These are phyloP conservation scores for Cyphellophora europaea DNA, from an alignment of 2,329 filamentous ascomycete species.

Conservation along the genomic window DNA sequence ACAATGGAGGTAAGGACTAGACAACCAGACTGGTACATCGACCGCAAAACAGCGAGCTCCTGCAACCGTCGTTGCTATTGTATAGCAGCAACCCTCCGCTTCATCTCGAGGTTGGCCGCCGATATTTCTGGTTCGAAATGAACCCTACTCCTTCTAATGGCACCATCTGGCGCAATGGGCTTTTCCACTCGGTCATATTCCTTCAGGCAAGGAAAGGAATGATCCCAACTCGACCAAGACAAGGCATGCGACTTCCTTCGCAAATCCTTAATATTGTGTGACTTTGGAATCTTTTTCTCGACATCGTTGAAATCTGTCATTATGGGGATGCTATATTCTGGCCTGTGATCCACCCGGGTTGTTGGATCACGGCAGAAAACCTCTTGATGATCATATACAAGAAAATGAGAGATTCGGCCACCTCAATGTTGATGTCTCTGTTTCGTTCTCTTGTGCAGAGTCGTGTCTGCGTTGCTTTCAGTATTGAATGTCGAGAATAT, in stretches of 20 bases:
- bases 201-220: constrained; percentile 13
- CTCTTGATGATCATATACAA: constrained; percentile 24
- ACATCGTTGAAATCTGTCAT: constrained; percentile 13
- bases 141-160: constrained; percentile 31
- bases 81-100: constrained; percentile 24
- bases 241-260: constrained; percentile 24
- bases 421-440: constrained; percentile 23
- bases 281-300: constrained; percentile 17
- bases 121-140: constrained; percentile 30
- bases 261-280: constrained; percentile 20
- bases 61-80: constrained; percentile 12
- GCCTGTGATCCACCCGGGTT: constrained; percentile 6
- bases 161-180: constrained; percentile 24
- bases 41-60: constrained; percentile 17
- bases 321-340: constrained; percentile 12
- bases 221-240: constrained; percentile 9
- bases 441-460: constrained; percentile 1
- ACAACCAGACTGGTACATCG: constrained; percentile 24
- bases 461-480: not conserved
- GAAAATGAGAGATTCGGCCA: constrained; percentile 35
- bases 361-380: constrained; percentile 12
- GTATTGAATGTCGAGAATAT: too few species aligned
- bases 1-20: constrained; percentile 19
- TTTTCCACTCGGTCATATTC: constrained; percentile 19
- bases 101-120: constrained; percentile 37